These are phyloP conservation scores for Pseudogymnoascus sp. DNA, from an alignment of 2,329 filamentous ascomycete genomes.

Conservation along the genomic window DNA sequence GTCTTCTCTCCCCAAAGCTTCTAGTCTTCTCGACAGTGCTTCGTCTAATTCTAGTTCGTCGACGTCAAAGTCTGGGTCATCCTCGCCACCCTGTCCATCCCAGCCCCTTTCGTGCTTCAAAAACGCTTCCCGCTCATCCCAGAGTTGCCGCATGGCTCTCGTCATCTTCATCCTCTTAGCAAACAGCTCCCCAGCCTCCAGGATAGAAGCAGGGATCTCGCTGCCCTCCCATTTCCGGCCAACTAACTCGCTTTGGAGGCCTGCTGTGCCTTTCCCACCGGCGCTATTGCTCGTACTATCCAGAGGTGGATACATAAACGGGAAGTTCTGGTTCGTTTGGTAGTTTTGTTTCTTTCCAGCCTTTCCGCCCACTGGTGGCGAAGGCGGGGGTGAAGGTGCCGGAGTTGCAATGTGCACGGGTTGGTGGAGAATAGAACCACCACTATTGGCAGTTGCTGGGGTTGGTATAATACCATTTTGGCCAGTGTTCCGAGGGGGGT, in stretches of 20 bases:
- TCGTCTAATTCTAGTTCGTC: conserved; percentile 36
- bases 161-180: conserved; percentile 86
- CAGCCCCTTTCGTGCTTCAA: conserved; percentile 90
- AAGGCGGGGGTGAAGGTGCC: conserved; percentile 89
- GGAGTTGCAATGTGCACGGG: conserved; percentile 98
- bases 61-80: conserved; percentile 35
- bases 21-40: conserved; percentile 36
- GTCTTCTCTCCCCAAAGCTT: conserved; percentile 23
- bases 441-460: conserved; percentile 43
- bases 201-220: conserved; percentile 86
- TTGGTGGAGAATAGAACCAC: conserved; percentile 82
- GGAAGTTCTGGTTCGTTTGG: conserved; percentile 97
- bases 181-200: conserved; percentile 91
- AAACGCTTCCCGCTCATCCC: conserved; percentile 87
- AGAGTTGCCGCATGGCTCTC: conserved; percentile 82
- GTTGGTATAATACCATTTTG: conserved; percentile 56
- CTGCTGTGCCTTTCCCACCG: conserved; percentile 79
- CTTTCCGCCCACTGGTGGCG: conserved; percentile 78
- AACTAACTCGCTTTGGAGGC: conserved; percentile 70
- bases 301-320: conserved; percentile 91
- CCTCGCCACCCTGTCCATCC: conserved; percentile 45
- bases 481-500: conserved; percentile 54
- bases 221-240: conserved; percentile 88
- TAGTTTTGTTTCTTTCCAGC: conserved; percentile 98
- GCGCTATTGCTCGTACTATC: conserved; percentile 83